Conservation (phyloP, 768 basidiomycete genomes). For the Boletus rubescentipes region DNA sequence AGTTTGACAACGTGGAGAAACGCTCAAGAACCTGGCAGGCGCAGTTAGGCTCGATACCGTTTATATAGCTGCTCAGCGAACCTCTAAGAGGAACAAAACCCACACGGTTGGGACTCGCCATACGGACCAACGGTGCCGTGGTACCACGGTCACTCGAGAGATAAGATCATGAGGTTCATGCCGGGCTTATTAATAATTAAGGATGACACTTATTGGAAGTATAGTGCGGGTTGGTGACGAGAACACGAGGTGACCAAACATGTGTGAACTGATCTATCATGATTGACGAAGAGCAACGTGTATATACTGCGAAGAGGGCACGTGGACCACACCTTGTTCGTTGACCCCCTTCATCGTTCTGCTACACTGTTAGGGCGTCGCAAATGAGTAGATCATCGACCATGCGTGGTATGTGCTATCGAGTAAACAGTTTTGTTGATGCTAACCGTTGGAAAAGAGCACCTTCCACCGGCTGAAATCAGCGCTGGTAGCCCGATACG, state of each 20-base stretch:
- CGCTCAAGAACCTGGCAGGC: background rate
- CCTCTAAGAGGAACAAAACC: background rate
- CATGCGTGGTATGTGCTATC: constrained; percentile 1
- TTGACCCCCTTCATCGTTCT: background rate
- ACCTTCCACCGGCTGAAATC: background rate
- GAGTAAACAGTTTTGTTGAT: background rate
- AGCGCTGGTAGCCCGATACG: constrained; percentile 1
- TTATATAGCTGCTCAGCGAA: constrained; percentile 1
- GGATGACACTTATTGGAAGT: background rate
- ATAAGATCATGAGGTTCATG: constrained; percentile 8
- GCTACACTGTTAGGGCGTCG: too few relatives aligned
- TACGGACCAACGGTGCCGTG: background rate
- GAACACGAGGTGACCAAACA: background rate
- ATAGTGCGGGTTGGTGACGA: too few relatives aligned
- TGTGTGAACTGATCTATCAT: constrained; percentile 6
- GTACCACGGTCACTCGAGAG: background rate
- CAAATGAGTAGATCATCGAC: background rate
- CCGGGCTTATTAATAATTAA: background rate
- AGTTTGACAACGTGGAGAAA: constrained; percentile 1
- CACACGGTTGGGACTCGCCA: background rate
- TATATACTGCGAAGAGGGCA: background rate
- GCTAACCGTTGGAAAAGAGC: constrained; percentile 3
- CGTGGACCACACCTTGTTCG: background rate
- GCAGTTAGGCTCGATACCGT: background rate
- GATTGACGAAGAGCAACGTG: background rate